Evolutionary conservation across 305 asterid species (phyloP).

Genomic region (Solanum hybrid): DNA sequence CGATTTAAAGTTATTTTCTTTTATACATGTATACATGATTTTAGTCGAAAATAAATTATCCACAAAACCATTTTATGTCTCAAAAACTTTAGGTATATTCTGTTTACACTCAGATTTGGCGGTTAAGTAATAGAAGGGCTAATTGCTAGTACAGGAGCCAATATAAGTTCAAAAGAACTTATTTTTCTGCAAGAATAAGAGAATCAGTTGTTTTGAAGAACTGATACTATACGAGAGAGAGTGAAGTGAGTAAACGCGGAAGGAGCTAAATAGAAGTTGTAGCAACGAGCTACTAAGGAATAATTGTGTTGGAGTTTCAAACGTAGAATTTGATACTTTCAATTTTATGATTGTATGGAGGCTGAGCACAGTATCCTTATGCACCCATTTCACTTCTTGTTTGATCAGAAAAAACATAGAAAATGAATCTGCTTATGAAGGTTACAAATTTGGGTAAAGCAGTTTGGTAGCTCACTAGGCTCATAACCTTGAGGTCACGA

Average conservation of each 20-base stretch:
- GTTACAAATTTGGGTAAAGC: background rate
- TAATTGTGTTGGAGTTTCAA: background rate
- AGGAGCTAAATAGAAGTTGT: background rate
- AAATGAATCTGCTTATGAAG: background rate
- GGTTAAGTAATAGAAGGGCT: background rate
- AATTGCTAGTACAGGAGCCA: background rate
- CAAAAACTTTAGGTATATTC: background rate
- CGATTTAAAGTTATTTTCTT: background rate
- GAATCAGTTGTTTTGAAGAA: background rate
- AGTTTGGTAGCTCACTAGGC: background rate
- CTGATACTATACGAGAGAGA: background rate
- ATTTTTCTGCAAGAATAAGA: background rate
- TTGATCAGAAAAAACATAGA: background rate
- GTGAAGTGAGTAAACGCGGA: background rate
- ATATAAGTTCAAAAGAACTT: background rate
- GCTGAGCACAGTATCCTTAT: background rate
- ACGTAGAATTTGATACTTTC: fast-evolving
- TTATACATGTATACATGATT: background rate
- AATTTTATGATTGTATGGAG: background rate
- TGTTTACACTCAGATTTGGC: background rate
- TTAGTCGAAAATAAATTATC: background rate
- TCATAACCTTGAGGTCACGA: background rate
- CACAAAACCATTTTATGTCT: background rate
- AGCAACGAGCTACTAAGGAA: background rate
- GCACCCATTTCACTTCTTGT: background rate